Base-by-base conservation (phyloP, 495 filamentous ascomycete species). In the Oidiodendron maius region DNA sequence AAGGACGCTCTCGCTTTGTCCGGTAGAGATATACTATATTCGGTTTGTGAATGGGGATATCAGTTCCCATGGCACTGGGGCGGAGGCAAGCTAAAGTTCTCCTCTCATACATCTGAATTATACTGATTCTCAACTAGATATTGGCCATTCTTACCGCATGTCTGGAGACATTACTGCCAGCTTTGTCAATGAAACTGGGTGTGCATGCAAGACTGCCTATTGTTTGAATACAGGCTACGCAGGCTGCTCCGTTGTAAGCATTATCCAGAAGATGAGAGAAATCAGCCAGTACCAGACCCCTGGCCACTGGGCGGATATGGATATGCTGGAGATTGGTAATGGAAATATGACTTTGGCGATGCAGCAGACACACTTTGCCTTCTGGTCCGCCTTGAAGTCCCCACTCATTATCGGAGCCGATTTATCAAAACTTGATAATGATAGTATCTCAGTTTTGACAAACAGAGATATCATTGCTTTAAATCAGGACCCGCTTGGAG, bases 381-480 rank as follows among this genome's bases (percentile, higher is more conserved):
- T 77, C 26, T 77, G 74, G 74, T 71, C 71, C 18, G 69, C 72
- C 21, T 48, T 74, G 15, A 77, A 76, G 51, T 72, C 71, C 16
- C 74, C 74, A 5, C 53, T 78, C 9, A 56, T 71, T 4, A 71
- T 78, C 25, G 75, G 75, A 5, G 73, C 61, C 1, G 69, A 73
- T 18, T 55, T 75, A 20, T 58, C 52, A 10, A 64, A 61, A 3
- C 68, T 78, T 12, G 47, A 46, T 13, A 51, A 56, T 13, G 45
- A 38, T 0, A 67, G 69, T 0, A 46, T 75, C 20, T 51, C 43
- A 4, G 66, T 75, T 30, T 42, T 74, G 2, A 62, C 57, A 24
- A 74, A 77, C 37, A 56, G 61, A 21, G 74, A 69, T 32, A 65
- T 76, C 17, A 67, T 79, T 17, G 61, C 60, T 0, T 66, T 69